These are phyloP conservation scores for Flaveria floridana DNA, from an alignment of 140 eudicot genomes.

Conservation along the genomic window DNA sequence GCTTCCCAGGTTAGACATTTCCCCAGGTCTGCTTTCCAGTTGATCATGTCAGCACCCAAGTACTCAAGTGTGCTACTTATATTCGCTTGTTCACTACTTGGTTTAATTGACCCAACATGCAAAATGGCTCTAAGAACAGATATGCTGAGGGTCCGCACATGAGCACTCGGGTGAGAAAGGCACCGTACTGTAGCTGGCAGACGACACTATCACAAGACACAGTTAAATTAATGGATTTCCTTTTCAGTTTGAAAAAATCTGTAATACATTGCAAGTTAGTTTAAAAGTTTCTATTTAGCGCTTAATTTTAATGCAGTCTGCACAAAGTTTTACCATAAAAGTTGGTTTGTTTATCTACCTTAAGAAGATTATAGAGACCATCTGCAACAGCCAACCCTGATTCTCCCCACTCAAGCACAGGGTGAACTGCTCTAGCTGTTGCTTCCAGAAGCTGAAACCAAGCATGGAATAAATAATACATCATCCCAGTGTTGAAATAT, in stretches of 20 bases:
- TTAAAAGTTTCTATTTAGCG: background rate
- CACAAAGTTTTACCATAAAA: background rate
- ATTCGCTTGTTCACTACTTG: slow-evolving; percentile 21
- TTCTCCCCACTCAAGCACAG: slow-evolving; percentile 85
- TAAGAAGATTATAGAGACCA: slow-evolving; percentile 74
- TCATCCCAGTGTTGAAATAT: background rate
- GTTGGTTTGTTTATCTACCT: slow-evolving; percentile 46
- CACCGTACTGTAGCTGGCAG: slow-evolving; percentile 67
- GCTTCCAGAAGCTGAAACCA: slow-evolving; percentile 72
- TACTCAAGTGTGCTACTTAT: slow-evolving; percentile 31
- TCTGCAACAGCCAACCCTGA: slow-evolving; percentile 76
- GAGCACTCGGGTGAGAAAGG: slow-evolving; percentile 71
- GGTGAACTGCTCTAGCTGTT: slow-evolving; percentile 83
- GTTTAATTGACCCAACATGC: slow-evolving; percentile 30
- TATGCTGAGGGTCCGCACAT: slow-evolving; percentile 46
- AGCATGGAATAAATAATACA: background rate
- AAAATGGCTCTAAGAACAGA: slow-evolving; percentile 47
- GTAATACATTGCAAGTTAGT: no score
- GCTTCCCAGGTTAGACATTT: slow-evolving; percentile 84
- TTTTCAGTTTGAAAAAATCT: background rate
- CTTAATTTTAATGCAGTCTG: background rate
- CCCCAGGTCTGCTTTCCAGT: slow-evolving; percentile 67
- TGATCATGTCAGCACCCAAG: slow-evolving; percentile 28
- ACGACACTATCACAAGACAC: slow-evolving; percentile 56
- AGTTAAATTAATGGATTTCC: background rate